Percentiles rank a stretch among this genome's conserved stretches.
Conservation (phyloP, 2,329 filamentous ascomycete genomes). For the Claviceps sp. region DNA sequence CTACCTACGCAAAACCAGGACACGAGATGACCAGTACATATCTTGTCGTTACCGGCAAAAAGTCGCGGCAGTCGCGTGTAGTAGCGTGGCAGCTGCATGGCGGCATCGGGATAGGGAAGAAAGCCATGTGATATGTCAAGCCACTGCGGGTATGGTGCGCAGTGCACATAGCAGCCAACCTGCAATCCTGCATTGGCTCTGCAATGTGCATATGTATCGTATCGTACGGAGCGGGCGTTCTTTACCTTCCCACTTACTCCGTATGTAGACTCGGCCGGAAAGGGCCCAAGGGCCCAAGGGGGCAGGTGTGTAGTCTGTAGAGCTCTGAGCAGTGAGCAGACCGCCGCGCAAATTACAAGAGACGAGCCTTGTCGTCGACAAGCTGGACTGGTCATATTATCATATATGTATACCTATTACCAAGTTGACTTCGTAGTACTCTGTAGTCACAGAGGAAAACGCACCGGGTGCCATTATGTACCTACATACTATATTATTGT, state of each 20-base stretch:
- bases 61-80: neutral
- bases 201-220: neutral
- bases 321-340: too few relatives aligned
- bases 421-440: too few relatives aligned
- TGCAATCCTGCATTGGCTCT: neutral
- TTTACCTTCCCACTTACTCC: neutral
- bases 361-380: neutral
- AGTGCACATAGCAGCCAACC: neutral
- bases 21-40: too few relatives aligned
- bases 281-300: too few relatives aligned
- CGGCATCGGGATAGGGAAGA: neutral
- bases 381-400: neutral
- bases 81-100: neutral
- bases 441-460: too few relatives aligned
- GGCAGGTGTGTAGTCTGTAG: too few relatives aligned
- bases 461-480: neutral
- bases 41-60: neutral
- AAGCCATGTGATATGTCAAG: neutral
- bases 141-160: slow-evolving; percentile 2
- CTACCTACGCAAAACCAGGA: neutral
- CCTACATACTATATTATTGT: neutral
- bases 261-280: slow-evolving; percentile 1
- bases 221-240: neutral
- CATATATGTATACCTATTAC: too few relatives aligned
- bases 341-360: too few relatives aligned